Conservation (phyloP, 2,329 filamentous ascomycete species). For the Sordariomycetes sp. region DNA sequence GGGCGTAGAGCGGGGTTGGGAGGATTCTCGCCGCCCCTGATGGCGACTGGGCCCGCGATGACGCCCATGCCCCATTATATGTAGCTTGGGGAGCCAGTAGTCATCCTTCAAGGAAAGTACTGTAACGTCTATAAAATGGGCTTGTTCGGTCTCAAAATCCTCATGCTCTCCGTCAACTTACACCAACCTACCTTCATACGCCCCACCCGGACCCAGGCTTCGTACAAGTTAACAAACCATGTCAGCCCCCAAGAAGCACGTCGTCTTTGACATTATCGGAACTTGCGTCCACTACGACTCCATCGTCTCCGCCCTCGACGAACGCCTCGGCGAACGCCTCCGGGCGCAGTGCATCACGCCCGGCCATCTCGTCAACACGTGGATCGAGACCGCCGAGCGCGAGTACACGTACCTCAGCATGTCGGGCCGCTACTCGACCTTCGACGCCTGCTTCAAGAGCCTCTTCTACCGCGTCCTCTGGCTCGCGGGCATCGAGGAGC, state of each 20-base stretch:
- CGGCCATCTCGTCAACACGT: conserved; percentile 30
- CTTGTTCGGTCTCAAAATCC: too few relatives aligned
- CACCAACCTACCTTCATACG: too few relatives aligned
- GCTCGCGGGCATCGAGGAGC: conserved; percentile 24
- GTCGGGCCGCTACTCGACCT: conserved; percentile 28
- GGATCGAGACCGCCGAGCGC: conserved; percentile 33
- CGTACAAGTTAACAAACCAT: conserved; percentile 20
- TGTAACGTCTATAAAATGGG: too few relatives aligned
- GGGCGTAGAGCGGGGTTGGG: too few relatives aligned
- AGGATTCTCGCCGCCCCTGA: too few relatives aligned
- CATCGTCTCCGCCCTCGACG: conserved; percentile 17
- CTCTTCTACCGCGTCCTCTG: conserved; percentile 37
- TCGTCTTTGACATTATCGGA: conserved; percentile 41
- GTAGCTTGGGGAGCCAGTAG: too few relatives aligned
- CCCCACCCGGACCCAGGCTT: too few relatives aligned
- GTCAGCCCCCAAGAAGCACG: conserved; percentile 31
- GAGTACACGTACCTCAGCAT: conserved; percentile 39
- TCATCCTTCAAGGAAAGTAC: too few relatives aligned
- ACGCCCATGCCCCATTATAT: too few relatives aligned
- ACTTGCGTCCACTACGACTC: conserved; percentile 34
- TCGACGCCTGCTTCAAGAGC: conserved; percentile 27
- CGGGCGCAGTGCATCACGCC: conserved; percentile 24
- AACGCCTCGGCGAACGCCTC: conserved; percentile 28
- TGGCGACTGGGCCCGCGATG: too few relatives aligned
- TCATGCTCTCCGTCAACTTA: too few relatives aligned